Conservation (phyloP, 805 yeast genomes). For the Ogataea neopini region DNA sequence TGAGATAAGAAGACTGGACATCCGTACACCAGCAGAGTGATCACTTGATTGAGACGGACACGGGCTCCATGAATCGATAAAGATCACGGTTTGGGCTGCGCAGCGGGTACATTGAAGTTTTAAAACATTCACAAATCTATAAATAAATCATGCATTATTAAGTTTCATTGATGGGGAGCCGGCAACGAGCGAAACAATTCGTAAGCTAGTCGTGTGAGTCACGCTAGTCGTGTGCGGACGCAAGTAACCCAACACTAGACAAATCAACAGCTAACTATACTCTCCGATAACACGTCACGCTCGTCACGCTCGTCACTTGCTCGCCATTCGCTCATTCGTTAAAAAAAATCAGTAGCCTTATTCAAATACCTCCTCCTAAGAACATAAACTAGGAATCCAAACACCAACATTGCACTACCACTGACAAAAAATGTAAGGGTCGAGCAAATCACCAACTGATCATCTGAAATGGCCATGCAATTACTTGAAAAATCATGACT, state of each 20-base stretch:
- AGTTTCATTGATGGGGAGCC: no score
- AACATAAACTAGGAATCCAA: constrained; percentile 26
- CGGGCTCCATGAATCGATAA: no score
- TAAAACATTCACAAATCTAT: neutral
- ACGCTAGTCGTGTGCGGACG: no score
- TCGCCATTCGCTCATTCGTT: neutral
- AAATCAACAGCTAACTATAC: no score
- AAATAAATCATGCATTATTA: neutral
- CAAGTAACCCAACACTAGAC: no score
- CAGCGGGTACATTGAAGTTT: no score
- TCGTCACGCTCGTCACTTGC: no score
- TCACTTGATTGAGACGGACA: no score
- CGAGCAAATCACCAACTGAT: constrained; percentile 35
- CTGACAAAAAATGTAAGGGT: constrained; percentile 34
- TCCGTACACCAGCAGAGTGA: constrained; percentile 4
- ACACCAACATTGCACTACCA: constrained; percentile 27
- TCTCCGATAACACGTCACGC: no score
- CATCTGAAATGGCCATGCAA: constrained; percentile 27
- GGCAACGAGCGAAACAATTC: no score
- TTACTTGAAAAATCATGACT: constrained; percentile 61
- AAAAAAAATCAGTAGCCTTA: constrained; percentile 31
- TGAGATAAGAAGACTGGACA: constrained; percentile 1
- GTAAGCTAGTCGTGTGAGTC: no score
- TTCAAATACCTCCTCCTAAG: constrained; percentile 26
- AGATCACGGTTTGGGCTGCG: no score